Base-by-base conservation (phyloP, 305 asterid genomes). In the Ajuga reptans region DNA sequence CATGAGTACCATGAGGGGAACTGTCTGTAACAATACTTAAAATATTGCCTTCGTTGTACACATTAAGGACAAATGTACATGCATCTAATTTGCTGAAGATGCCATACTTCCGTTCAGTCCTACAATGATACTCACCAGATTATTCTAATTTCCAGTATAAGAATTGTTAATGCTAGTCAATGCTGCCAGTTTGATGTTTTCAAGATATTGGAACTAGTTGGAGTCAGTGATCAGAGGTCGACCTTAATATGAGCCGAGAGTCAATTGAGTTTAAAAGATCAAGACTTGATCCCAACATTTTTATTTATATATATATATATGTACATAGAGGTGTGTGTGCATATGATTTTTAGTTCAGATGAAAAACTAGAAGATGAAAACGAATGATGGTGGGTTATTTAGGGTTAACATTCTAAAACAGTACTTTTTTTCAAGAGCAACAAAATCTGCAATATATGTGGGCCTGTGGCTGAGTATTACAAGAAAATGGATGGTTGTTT, bases 1-100 rank as follows among this genome's bases (percentile, higher is more conserved):
- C 99, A 71, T 93, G 99, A 71, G 99, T 93, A 58, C 97, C 99
- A 78, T 93, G 99, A 39, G 97, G 96, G 24, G 99, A 93, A 75
- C 87, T 12, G 70, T 93, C 99, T 17, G 99, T 93, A 29, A 93
- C 99, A 68, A 93, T 87, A 75, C 99, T 93, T 85, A 93, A 85
- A 68, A 91, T 72, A 66, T 89, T 86, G 54, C 99, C 97, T 69
- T 85, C 90, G 66, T 81, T 73, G 80, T 84, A 93, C 27, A 87
- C 77, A 78, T 93, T 93, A 77, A 84, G 84, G 75, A 87, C 96
- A 70, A 65, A 76, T 6, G 99, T 80, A 65, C 99, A 93, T 27
- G 96, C 97, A 82, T 93, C 97, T 76, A 86, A 69, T 80, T 89
- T 86, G 86, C 99, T 91, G 80, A 93, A 91, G 73, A 85, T 77